phyloP scores from a whole-genome alignment of 148 eudicot species.

The Camellia lanceoleosa region DNA sequence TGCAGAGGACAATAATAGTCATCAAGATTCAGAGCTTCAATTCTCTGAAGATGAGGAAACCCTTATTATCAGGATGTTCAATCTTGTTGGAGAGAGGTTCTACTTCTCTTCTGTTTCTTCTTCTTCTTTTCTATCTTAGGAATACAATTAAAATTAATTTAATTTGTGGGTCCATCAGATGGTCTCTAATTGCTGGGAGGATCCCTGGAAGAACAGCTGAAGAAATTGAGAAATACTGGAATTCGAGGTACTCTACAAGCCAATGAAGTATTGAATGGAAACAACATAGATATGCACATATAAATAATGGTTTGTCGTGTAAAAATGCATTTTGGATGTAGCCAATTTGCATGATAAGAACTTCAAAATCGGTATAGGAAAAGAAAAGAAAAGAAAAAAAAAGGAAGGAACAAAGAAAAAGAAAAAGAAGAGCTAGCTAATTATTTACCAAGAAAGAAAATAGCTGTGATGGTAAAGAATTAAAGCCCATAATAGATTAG shows the following conservation, averaged over 20 bases:
- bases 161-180: background rate
- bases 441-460: no score
- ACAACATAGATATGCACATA: background rate
- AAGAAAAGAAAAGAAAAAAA: no score
- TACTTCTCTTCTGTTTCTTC: background rate
- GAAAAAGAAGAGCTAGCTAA: no score
- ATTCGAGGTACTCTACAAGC: constrained; percentile 20
- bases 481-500: no score
- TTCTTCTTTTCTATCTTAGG: background rate
- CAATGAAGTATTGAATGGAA: background rate
- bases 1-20: background rate
- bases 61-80: constrained; percentile 10
- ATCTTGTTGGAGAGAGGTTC: constrained; percentile 15
- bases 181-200: constrained; percentile 19
- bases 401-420: no score
- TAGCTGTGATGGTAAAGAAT: no score
- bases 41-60: constrained; percentile 10
- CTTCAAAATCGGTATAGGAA: no score
- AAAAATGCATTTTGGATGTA: no score
- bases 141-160: background rate
- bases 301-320: background rate
- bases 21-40: background rate
- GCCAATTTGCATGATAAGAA: no score
- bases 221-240: constrained; percentile 18
- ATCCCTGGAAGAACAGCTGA: constrained; percentile 17